phyloP scores from a whole-genome alignment of 2,329 filamentous ascomycete genomes.

The Paecilomyces variotii region DNA sequence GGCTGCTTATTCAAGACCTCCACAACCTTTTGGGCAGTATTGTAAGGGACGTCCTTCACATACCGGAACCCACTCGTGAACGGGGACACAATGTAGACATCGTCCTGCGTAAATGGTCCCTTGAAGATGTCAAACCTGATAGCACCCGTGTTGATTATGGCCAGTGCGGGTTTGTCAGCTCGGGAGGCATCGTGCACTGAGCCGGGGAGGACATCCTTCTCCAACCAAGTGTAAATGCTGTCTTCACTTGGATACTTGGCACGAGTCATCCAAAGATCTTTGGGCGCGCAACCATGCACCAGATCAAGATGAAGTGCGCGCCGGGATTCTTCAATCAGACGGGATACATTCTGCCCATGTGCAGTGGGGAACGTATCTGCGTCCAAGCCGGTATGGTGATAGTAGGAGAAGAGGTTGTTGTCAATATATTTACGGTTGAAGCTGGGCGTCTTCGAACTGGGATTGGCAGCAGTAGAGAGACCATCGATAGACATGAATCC shows the following conservation, averaged over 20 bases:
- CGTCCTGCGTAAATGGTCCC: constrained; percentile 81
- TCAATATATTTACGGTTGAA: constrained; percentile 85
- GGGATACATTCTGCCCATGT: constrained; percentile 63
- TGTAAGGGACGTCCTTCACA: constrained; percentile 73
- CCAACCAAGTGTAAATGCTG: constrained; percentile 77
- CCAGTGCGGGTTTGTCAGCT: constrained; percentile 53
- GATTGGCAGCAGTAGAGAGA: constrained; percentile 37
- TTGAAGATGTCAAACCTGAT: constrained; percentile 95
- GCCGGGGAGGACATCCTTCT: constrained; percentile 64
- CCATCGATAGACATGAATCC: constrained; percentile 86
- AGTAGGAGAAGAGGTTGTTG: constrained; percentile 79
- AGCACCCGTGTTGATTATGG: constrained; percentile 80
- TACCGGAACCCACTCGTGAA: constrained; percentile 74
- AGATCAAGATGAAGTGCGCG: constrained; percentile 64
- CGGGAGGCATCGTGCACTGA: constrained; percentile 52
- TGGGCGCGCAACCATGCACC: constrained; percentile 74
- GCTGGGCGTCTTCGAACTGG: constrained; percentile 33
- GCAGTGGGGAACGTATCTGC: constrained; percentile 66
- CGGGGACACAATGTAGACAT: constrained; percentile 76
- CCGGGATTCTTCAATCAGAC: constrained; percentile 61
- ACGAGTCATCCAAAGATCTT: constrained; percentile 72
- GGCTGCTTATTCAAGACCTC: constrained; percentile 51
- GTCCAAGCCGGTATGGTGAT: constrained; percentile 71
- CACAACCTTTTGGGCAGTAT: constrained; percentile 61
- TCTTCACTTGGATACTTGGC: constrained; percentile 62